These are phyloP conservation scores for Epichloe festucae DNA, from an alignment of 2,329 filamentous ascomycete genomes.

Conservation along the genomic window DNA sequence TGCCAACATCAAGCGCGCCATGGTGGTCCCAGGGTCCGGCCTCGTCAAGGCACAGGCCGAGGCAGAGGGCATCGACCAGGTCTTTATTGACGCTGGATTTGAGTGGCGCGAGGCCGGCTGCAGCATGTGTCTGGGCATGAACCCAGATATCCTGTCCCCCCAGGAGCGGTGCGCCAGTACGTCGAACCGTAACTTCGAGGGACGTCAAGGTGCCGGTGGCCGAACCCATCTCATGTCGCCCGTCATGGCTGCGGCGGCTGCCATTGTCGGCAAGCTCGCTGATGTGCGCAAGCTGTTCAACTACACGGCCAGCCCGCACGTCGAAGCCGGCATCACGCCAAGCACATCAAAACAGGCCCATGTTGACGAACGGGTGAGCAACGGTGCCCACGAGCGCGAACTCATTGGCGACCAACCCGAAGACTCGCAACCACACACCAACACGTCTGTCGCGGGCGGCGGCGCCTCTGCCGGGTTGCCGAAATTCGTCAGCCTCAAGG, in stretches of 20 bases:
- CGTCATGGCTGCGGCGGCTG: conserved; percentile 87
- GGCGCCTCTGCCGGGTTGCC: conserved; percentile 52
- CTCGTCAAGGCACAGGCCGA: conserved; percentile 89
- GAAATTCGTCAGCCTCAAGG: conserved; percentile 73
- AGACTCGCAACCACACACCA: conserved; percentile 52
- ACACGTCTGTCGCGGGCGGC: conserved; percentile 31
- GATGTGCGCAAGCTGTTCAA: conserved; percentile 73
- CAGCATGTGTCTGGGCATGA: conserved; percentile 99
- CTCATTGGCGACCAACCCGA: conserved; percentile 44
- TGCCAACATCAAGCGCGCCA: conserved; percentile 77
- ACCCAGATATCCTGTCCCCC: conserved; percentile 84
- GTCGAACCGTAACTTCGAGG: conserved; percentile 95
- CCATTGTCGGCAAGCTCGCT: conserved; percentile 78
- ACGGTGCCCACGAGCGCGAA: conserved; percentile 40
- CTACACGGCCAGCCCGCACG: conserved; percentile 44
- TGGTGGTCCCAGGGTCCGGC: conserved; percentile 94
- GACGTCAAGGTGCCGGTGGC: conserved; percentile 81
- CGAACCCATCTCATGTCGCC: conserved; percentile 95
- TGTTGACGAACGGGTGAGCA: conserved; percentile 38
- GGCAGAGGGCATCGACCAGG: conserved; percentile 80
- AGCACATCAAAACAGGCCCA: conserved; percentile 28
- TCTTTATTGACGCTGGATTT: conserved; percentile 84
- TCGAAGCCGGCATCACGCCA: conserved; percentile 38
- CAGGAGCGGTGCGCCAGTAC: conserved; percentile 90
- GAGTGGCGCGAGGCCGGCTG: conserved; percentile 98